Percentiles rank a stretch among this genome's conserved stretches.
Evolutionary conservation across 169 alveolate species (phyloP).

Genomic region (Eimeria falciformis): DNA sequence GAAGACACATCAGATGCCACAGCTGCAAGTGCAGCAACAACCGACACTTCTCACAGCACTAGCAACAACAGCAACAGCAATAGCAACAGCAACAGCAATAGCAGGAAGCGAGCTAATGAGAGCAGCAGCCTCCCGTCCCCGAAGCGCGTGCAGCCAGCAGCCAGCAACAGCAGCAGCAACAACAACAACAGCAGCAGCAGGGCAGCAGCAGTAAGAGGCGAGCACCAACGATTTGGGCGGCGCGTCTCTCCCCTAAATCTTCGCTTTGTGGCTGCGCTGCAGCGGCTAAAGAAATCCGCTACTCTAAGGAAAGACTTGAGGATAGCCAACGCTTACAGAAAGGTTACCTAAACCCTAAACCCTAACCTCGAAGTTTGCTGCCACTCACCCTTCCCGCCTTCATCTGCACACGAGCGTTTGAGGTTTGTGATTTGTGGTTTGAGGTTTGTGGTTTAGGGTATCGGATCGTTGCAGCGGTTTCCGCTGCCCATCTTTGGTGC

Average conservation of each 20-base stretch:
- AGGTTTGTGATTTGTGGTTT: background rate
- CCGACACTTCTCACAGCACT: no score
- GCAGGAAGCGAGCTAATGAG: background rate
- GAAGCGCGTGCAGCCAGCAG: background rate
- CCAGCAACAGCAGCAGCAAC: background rate
- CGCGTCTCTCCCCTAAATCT: background rate
- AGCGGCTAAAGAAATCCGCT: background rate
- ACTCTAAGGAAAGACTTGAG: conserved; percentile 16
- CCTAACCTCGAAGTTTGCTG: no score
- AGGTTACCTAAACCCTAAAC: background rate
- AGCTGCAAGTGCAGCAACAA: background rate
- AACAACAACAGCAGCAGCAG: conserved; percentile 9
- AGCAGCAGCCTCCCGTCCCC: background rate
- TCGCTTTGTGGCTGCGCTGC: conserved; percentile 4
- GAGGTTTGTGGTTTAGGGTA: background rate
- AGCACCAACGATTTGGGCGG: conserved; percentile 1
- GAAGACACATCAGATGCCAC: background rate
- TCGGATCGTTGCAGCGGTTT: background rate
- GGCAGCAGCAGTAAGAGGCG: background rate
- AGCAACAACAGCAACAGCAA: conserved; percentile 11
- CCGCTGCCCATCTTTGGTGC: conserved; percentile 7
- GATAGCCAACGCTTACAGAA: background rate
- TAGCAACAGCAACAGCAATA: background rate
- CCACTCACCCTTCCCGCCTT: no score
- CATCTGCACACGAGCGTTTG: background rate